Evolutionary conservation across 257 asterid species (phyloP), one percentile per base, ranked within the genome.

Genomic region (Fraxinus americana): DNA sequence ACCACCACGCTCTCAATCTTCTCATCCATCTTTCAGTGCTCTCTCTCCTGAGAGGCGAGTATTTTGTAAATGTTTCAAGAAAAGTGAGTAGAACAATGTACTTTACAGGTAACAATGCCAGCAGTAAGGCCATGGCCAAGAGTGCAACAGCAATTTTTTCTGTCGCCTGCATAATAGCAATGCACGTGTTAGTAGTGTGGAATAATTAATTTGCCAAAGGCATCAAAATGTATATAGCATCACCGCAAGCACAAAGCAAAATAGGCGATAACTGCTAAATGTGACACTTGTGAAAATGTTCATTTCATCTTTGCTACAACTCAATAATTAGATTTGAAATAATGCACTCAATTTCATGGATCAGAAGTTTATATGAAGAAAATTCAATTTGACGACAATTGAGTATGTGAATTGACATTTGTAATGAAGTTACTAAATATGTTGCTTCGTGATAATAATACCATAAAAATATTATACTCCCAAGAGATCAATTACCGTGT

Each of bases 1-100:
- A 90, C 99, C 99, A 95, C 99, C 99, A 93, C 70, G 93, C 98
- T 70, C 96, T 82, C 41, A 90, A 82, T 83, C 99, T 89, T 75
- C 99, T 88, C 72, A 78, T 76, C 92, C 97, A 93, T 85, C 91
- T 89, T 71, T 95, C 99, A 0, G 98, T 93, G 90, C 83, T 85
- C 45, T 90, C 82, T 82, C 84, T 91, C 77, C 99, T 78, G 10
- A 79, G n/a, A 8, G 99, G 97, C 23, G 97, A 91, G 75, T 88
- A 86, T 82, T 94, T 77, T 1, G 97, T 95, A 76, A 87, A 95
- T 48, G 77, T 71, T 76, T 95, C 98, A 81, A 90, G 71, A 85
- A 92, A 92, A 52, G 78, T 81, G 71, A 93, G 61, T 70, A 92
- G 76, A 29, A 82, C 35, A 27, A 89, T 85, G 76, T 84, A 91